Base-by-base conservation (phyloP, 2,329 filamentous ascomycete genomes). In the Fusarium tricinctum region DNA sequence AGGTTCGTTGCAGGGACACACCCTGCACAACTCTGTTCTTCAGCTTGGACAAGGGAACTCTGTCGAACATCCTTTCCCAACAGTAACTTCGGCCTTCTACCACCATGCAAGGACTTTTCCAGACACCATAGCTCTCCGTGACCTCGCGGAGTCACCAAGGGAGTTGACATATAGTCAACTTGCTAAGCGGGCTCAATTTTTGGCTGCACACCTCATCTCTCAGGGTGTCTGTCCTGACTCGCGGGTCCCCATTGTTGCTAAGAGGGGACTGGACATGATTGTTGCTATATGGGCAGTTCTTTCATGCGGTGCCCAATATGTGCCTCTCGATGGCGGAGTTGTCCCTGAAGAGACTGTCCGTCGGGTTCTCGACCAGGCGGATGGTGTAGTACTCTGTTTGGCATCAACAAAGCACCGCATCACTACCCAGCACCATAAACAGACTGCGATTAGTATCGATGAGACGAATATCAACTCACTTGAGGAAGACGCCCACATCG, bases 241-340 rank as follows among this genome's bases (percentile, higher is more conserved):
- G 67, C 78, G 83, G 38, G 79, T 88, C 8, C 84, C 84, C n/a
- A 78, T 88, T 26, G 81, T 88, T n/a, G 83, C 84, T 58, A 84
- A 83, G 60, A 81, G 86, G 15, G 83, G 85, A 39, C 76, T 86
- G 47, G 85, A 86, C 66, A 87, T 89, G 85, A 76, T 88, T 8
- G 80, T 87, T 49, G 86, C 83, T 20, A 87, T 88, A 48, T 78
- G 86, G 56, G 86, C 85, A 3, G 79, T 88, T 19, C 76, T 89
- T 33, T 86, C 85, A 57, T 83, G 83, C 47, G 86, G 86, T 20
- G 86, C 83, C 15, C 86, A 89, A 66, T 89, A 89, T 70, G 81
- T 88, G 7, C 87, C 87, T 5, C 79, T 89, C 3, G 87, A 89
- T 63, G 86, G 86, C 35, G 83, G 84, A 8, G 80, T 86, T 32